Evolutionary conservation across 139 green algal genomes (phyloP).

Genomic region (Coelastrella sp.): DNA sequence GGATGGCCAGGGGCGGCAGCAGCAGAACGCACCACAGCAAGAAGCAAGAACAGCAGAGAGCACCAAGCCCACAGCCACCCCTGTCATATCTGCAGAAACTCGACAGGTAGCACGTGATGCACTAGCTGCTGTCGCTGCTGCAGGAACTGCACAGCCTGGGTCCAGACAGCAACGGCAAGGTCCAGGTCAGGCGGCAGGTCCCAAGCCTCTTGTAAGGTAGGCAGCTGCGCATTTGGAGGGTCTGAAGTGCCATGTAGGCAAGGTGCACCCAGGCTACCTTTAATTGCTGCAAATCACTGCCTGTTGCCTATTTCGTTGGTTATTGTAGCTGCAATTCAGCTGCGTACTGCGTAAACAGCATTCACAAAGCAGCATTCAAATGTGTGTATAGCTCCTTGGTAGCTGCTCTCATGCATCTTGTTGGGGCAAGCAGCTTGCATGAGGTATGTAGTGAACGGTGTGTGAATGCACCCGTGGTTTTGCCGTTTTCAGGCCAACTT

Average conservation of each 20-base stretch:
- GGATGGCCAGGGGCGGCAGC: neutral
- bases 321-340: no score
- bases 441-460: no score
- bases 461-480: no score
- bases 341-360: no score
- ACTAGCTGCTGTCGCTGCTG: constrained; percentile 15
- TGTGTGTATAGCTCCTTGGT: no score
- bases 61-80: no score
- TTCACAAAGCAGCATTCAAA: no score
- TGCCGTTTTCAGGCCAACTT: neutral
- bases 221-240: neutral
- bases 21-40: neutral
- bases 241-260: neutral
- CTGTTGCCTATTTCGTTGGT: no score
- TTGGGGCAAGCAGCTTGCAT: no score
- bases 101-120: neutral
- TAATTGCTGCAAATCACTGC: no score
- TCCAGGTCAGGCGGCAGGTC: neutral
- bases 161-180: neutral
- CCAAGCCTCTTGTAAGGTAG: neutral
- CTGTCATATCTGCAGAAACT: neutral
- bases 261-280: neutral
- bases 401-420: no score
- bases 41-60: neutral
- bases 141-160: neutral